Evolutionary conservation across 1,139 yeast genomes (phyloP).

Genomic region (Debaryomyces singareniensis): DNA sequence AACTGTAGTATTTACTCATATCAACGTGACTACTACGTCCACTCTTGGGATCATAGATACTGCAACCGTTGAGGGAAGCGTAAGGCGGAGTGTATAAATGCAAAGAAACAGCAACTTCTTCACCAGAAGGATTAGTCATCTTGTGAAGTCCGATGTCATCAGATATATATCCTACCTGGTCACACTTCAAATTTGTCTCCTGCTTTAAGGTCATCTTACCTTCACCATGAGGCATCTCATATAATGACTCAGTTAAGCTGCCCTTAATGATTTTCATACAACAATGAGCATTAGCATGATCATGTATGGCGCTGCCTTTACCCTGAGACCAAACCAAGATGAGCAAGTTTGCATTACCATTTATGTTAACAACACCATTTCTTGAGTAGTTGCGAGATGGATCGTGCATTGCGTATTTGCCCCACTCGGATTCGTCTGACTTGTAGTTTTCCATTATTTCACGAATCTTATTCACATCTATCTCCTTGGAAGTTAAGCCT

Average conservation of each 20-base stretch:
- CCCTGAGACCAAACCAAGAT: conserved; percentile 70
- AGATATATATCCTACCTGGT: conserved; percentile 60
- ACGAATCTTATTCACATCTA: conserved; percentile 46
- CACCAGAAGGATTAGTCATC: conserved; percentile 45
- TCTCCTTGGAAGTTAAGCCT: conserved; percentile 43
- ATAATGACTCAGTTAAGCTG: conserved; percentile 50
- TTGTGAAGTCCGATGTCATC: conserved; percentile 65
- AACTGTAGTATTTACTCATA: conserved; percentile 57
- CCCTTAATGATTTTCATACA: conserved; percentile 64
- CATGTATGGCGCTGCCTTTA: conserved; percentile 63
- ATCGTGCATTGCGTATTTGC: conserved; percentile 51
- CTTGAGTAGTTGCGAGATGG: conserved; percentile 44
- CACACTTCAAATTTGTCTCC: conserved; percentile 30
- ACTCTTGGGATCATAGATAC: conserved; percentile 48
- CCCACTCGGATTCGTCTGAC: conserved; percentile 53
- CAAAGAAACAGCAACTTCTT: conserved; percentile 54
- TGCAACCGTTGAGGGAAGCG: conserved; percentile 64
- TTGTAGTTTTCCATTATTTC: conserved; percentile 43
- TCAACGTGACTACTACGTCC: conserved; percentile 54
- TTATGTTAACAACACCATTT: conserved; percentile 63
- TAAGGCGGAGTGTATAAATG: conserved; percentile 79
- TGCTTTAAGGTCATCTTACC: conserved; percentile 19
- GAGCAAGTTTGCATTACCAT: conserved; percentile 62
- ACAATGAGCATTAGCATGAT: conserved; percentile 73
- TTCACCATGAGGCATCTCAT: conserved; percentile 42